Base-by-base conservation (phyloP, 148 eudicot genomes). In the Camellia japonica region DNA sequence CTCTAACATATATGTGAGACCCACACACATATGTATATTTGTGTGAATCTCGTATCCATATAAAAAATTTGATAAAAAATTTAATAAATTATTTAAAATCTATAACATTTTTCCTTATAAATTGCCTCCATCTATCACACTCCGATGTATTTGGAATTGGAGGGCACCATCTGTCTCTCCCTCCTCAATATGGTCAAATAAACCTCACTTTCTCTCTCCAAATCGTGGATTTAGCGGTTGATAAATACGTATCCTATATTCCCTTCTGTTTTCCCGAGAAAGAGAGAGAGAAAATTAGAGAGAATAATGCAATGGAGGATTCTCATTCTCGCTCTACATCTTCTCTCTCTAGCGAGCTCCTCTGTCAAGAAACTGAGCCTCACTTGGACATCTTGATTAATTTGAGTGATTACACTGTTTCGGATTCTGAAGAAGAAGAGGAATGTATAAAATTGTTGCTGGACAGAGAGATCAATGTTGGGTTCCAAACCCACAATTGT, bases 201-300 rank as follows among this genome's bases (percentile, higher is more conserved):
- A 30, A 30, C 42, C 44, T 5, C 18, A 10, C 19, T 51, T 0
- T 73, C 63, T 73, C 76, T 73, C 76, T 73, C 76, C 76, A 54
- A 73, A 56, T 73, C 64, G 63, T 30, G 63, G 46, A 73, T 73
- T 73, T 56, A 73, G 76, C 62, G 19, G 10, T 73, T 73, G 38
- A 30, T 30, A 30, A 19, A 56, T 54, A 14, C 47, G 23, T 54
- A 55, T 38, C 64, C 76, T 73, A 73, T 55, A 73, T 73, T 38
- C 30, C 38, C 47, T 73, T 18, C 10, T 47, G 38, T 30, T 30
- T 30, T 30, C 8, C 16, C n/a, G 14, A 62, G 56, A 52, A 10
- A 9, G 38, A 51, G 42, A 51, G 42, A 38, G 73, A 6, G 73
- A 51, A 7, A 20, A 56, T 49, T 59, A 52, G 42, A 51, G 42